Conservation (phyloP, 495 filamentous ascomycete species). For the Talaromyces liani region DNA sequence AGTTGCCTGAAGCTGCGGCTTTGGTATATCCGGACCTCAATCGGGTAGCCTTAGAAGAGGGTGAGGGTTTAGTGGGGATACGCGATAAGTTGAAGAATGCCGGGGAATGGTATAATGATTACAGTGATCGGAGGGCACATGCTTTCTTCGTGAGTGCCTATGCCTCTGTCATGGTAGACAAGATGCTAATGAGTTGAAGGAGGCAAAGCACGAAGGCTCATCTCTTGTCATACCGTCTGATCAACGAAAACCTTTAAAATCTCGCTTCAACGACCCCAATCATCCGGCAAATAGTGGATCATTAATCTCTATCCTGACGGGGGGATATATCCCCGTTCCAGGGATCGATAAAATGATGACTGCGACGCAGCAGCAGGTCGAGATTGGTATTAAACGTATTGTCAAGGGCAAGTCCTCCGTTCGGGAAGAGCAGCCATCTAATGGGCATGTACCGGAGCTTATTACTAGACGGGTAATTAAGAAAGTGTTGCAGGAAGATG, state of each 20-base stretch:
- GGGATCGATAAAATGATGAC: background rate
- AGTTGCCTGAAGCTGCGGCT: conserved; percentile 45
- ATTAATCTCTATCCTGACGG: conserved; percentile 5
- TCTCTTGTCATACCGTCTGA: background rate
- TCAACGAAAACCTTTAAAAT: conserved; percentile 25
- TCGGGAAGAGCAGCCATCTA: background rate
- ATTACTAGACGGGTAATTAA: background rate
- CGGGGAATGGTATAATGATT: conserved; percentile 20
- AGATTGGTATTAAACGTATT: background rate
- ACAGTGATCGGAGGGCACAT: conserved; percentile 44
- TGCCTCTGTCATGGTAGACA: background rate
- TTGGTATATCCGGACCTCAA: conserved; percentile 50
- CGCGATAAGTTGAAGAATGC: conserved; percentile 14
- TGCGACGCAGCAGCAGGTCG: background rate
- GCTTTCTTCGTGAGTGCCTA: conserved; percentile 53
- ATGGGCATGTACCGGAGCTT: background rate
- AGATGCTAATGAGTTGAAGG: conserved; percentile 6
- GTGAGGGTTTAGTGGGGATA: conserved; percentile 11
- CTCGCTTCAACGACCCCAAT: conserved; percentile 47
- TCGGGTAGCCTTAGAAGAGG: conserved; percentile 19
- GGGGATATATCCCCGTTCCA: conserved; percentile 6
- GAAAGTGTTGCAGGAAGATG: conserved; percentile 22
- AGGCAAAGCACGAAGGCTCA: conserved; percentile 19
- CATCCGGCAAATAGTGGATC: conserved; percentile 38
- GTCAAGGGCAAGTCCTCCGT: background rate